Evolutionary conservation across 225 moss, liverwort and hornwort species (phyloP).

Genomic region (Ulota crispa): DNA sequence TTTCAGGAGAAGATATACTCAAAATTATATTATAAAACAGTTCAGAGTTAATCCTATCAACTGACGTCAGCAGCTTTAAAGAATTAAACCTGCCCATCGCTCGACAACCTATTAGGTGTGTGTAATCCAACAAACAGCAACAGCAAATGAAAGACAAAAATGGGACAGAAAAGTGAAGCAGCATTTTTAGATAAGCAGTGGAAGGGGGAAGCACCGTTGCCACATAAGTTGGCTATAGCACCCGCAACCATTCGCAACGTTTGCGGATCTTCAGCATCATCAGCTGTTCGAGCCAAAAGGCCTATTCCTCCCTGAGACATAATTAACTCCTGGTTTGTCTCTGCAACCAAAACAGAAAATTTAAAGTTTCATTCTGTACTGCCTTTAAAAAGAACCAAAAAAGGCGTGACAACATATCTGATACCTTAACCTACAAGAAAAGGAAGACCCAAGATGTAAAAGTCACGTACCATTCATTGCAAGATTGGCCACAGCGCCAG

Average conservation of each 20-base stretch:
- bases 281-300: constrained; percentile 87
- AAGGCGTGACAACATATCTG: too few relatives aligned
- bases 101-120: too few relatives aligned
- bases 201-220: constrained; percentile 59
- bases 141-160: too few relatives aligned
- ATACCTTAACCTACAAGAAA: neutral
- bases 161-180: neutral
- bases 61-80: too few relatives aligned
- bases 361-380: too few relatives aligned
- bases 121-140: too few relatives aligned
- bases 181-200: neutral
- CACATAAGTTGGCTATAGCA: constrained; percentile 95
- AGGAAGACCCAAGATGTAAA: neutral
- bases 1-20: neutral
- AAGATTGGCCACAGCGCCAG: constrained; percentile 96
- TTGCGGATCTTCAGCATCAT: constrained; percentile 97
- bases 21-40: too few relatives aligned
- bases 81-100: too few relatives aligned
- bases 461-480: constrained; percentile 81
- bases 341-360: constrained; percentile 39
- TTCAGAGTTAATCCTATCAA: too few relatives aligned
- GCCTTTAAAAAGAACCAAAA: too few relatives aligned
- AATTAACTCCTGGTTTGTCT: constrained; percentile 94
- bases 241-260: constrained; percentile 96
- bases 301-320: constrained; percentile 98